A percentile compares a stretch with the other conserved stretches of the same genome.
Conservation (phyloP, 2,329 filamentous ascomycete species). For the Pyricularia sp. region DNA sequence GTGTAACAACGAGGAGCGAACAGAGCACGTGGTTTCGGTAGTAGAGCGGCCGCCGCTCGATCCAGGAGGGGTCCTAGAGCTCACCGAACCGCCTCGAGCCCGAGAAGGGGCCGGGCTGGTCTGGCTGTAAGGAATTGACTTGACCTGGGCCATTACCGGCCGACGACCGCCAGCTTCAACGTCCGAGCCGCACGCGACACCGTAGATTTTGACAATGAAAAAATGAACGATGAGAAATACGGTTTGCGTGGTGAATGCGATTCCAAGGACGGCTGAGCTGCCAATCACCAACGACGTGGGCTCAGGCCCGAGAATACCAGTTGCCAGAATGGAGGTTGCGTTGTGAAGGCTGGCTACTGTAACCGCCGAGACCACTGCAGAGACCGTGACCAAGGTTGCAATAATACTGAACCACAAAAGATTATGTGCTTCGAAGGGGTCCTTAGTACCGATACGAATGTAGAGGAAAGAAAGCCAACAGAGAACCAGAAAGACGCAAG, state of each 20-base stretch:
- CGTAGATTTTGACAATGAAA: slow-evolving; percentile 13
- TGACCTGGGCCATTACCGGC: slow-evolving; percentile 26
- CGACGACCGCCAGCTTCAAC: slow-evolving; percentile 18
- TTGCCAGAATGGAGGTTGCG: slow-evolving; percentile 14
- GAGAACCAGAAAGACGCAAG: slow-evolving; percentile 21
- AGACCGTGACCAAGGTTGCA: slow-evolving; percentile 28
- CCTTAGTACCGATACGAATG: slow-evolving; percentile 12
- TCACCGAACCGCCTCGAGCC: slow-evolving; percentile 20
- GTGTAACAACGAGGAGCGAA: slow-evolving; percentile 34
- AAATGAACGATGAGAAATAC: slow-evolving; percentile 33
- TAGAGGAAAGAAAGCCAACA: slow-evolving; percentile 19
- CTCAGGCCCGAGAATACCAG: slow-evolving; percentile 18
- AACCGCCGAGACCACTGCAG: slow-evolving; percentile 30
- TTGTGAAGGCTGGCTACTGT: slow-evolving; percentile 28
- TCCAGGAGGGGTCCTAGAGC: slow-evolving; percentile 27
- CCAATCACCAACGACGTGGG: slow-evolving; percentile 27
- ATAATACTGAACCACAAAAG: slow-evolving; percentile 23
- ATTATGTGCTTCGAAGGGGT: slow-evolving; percentile 7
- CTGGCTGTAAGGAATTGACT: slow-evolving; percentile 38
- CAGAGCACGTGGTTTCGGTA: slow-evolving; percentile 31
- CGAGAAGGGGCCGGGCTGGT: slow-evolving; percentile 23
- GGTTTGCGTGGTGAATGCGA: slow-evolving; percentile 34
- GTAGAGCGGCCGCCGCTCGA: slow-evolving; percentile 32
- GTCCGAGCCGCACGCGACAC: not conserved
- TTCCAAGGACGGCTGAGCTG: slow-evolving; percentile 28